Conservation (phyloP, 352 stramenopile genomes). For the Aphanomyces euteiches region DNA sequence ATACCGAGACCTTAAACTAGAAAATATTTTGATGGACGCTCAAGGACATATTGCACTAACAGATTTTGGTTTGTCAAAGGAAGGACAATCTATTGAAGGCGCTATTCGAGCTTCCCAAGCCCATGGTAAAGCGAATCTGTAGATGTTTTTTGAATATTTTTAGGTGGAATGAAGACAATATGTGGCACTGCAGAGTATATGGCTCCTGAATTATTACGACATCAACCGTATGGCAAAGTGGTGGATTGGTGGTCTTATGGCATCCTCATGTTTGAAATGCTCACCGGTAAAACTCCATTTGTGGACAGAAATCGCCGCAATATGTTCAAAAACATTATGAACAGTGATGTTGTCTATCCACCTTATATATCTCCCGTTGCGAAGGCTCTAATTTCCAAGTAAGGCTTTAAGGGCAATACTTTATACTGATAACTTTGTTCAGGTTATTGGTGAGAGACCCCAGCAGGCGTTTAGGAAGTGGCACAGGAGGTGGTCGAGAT, state of each 20-base stretch:
- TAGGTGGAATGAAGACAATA: constrained; percentile 83
- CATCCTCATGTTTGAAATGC: constrained; percentile 86
- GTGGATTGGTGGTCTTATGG: constrained; percentile 90
- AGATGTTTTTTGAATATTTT: constrained; percentile 4
- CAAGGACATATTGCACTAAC: constrained; percentile 85
- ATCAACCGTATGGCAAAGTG: constrained; percentile 85
- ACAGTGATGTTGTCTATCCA: constrained; percentile 83
- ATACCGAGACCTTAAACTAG: constrained; percentile 85
- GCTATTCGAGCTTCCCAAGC: constrained; percentile 77
- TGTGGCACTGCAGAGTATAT: constrained; percentile 87
- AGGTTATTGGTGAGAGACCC: constrained; percentile 92
- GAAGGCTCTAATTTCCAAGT: constrained; percentile 73
- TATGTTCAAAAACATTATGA: constrained; percentile 91
- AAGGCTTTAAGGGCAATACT: neutral
- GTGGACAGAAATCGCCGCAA: constrained; percentile 83
- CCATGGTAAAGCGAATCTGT: constrained; percentile 34
- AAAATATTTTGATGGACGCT: constrained; percentile 88
- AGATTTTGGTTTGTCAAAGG: constrained; percentile 85
- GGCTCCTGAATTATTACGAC: constrained; percentile 75
- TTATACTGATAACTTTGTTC: constrained; percentile 3
- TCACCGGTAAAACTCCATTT: constrained; percentile 82
- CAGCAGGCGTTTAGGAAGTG: constrained; percentile 86
- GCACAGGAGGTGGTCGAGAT: constrained; percentile 73
- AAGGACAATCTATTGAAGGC: constrained; percentile 75
- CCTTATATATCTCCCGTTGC: constrained; percentile 76